A percentile compares a stretch with the other conserved stretches of the same genome.
These are phyloP conservation scores for Sonneratia alba DNA, from an alignment of 345 rosid species.

Conservation along the genomic window DNA sequence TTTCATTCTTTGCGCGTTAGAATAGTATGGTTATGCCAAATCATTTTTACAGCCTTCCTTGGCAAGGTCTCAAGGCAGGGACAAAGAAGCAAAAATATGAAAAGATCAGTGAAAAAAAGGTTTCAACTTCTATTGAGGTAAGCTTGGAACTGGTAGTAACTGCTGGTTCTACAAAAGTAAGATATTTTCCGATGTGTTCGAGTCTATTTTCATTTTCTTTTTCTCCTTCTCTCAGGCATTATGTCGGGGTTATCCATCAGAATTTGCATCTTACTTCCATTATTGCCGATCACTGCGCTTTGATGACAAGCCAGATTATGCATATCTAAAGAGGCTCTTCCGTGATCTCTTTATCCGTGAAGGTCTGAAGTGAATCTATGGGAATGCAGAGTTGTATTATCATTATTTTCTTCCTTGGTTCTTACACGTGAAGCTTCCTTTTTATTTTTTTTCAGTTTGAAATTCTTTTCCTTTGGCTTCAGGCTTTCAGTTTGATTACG, in stretches of 20 bases:
- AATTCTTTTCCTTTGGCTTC: constrained; percentile 28
- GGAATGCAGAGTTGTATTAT: not conserved
- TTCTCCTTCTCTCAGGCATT: constrained; percentile 32
- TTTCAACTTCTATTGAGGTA: constrained; percentile 80
- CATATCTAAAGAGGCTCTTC: constrained; percentile 77
- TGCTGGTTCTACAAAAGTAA: not conserved
- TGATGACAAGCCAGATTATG: constrained; percentile 88
- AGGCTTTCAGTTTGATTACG: constrained; percentile 92
- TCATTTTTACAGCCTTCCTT: constrained; percentile 58
- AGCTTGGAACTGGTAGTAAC: constrained; percentile 25
- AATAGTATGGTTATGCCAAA: constrained; percentile 7
- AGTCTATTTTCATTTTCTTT: not conserved
- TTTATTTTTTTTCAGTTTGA: constrained; percentile 22
- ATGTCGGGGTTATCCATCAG: constrained; percentile 83
- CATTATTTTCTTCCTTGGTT: constrained; percentile 4
- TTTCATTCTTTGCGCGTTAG: constrained; percentile 15
- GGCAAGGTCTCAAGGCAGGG: constrained; percentile 96
- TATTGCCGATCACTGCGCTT: constrained; percentile 85
- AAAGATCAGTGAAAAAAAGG: constrained; percentile 85
- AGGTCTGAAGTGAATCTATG: constrained; percentile 37
- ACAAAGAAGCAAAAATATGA: constrained; percentile 90
- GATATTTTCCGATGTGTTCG: not conserved
- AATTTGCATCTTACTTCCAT: constrained; percentile 84
- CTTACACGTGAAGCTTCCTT: not conserved
- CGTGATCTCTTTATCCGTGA: constrained; percentile 90